Evolutionary conservation across 495 filamentous ascomycete species (phyloP).

Genomic region (Alectoria sarmentosa): DNA sequence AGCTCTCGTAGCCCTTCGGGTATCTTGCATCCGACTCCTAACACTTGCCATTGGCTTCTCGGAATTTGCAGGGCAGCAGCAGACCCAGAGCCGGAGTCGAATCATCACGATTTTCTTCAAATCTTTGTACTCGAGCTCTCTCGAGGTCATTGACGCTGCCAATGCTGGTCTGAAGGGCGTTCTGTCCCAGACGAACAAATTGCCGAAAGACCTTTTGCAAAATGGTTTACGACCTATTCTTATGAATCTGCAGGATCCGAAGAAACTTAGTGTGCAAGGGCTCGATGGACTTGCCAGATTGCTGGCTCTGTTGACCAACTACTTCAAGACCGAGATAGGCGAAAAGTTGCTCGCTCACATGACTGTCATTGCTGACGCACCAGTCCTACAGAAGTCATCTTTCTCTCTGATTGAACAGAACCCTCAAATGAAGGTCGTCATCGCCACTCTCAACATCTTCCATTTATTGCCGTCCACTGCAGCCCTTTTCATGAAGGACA

Average conservation of each 20-base stretch:
- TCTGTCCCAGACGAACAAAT: slow-evolving; percentile 76
- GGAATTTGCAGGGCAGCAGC: slow-evolving; percentile 66
- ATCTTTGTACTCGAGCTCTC: slow-evolving; percentile 83
- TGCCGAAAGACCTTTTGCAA: slow-evolving; percentile 93
- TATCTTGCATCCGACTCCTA: slow-evolving; percentile 86
- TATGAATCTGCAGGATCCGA: slow-evolving; percentile 91
- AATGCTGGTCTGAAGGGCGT: slow-evolving; percentile 82
- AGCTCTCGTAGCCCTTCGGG: slow-evolving; percentile 82
- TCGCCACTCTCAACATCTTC: slow-evolving; percentile 92
- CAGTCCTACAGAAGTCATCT: slow-evolving; percentile 76
- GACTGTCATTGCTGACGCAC: slow-evolving; percentile 78
- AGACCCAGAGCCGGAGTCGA: slow-evolving; percentile 67
- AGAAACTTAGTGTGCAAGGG: slow-evolving; percentile 79
- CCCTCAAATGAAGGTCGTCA: slow-evolving; percentile 82
- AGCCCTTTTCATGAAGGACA: slow-evolving; percentile 78
- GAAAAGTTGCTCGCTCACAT: slow-evolving; percentile 85
- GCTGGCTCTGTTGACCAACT: slow-evolving; percentile 85
- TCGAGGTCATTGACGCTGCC: slow-evolving; percentile 88
- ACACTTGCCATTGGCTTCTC: slow-evolving; percentile 88
- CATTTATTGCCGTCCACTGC: slow-evolving; percentile 86
- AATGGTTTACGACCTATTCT: slow-evolving; percentile 90
- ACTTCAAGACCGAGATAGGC: slow-evolving; percentile 98
- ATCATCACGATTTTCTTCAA: slow-evolving; percentile 98
- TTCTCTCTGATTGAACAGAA: slow-evolving; percentile 92
- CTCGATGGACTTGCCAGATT: slow-evolving; percentile 87